Evolutionary conservation across 2,329 filamentous ascomycete species (phyloP), one percentile per base, ranked within the genome.

Genomic region (Lasiodiplodia citricola): DNA sequence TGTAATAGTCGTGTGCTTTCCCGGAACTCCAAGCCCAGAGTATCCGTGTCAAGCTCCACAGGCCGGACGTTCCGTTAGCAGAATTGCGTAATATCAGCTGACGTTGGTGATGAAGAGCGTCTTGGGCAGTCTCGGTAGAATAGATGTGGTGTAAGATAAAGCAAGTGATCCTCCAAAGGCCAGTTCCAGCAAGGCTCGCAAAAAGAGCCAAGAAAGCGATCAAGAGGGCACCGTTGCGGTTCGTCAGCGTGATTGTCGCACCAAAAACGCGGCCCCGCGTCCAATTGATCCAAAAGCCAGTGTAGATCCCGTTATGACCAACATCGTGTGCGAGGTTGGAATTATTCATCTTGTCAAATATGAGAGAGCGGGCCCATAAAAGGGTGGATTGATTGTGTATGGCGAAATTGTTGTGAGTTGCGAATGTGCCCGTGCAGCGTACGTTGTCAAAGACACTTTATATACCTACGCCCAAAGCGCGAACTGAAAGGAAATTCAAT

Each of bases 31-130:
- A 75, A 13, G 69, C 66, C 50, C 62, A n/a, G n/a, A 62, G 14
- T 3, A 25, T 25, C 4, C 68, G 47, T 0, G 57, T 13, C 3
- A 73, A 23, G 3, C 71, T 25, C 54, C 37, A 67, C 1, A 69
- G 56, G 7, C 69, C 72, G 56, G 67, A 71, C 16, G 37, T 31
- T 21, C 72, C 73, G 18, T 71, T 74, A n/a, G 74, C 70, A 2
- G 73, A 73, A 58, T 79, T 80, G 4, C 77, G 74, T 16, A 80
- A 70, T 13, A 79, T 74, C 0, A 75, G 72, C 68, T 80, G 78
- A 41, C 74, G 72, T 50, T 78, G 77, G 52, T 79, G 74, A 37
- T 79, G 71, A 2, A 78, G 23, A 8, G 71, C 76, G 65, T 80
- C 79, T 58, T 75, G 73, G 10, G 74, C 60, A 13, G 66, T 28